Evolutionary conservation across 257 asterid species (phyloP), one percentile per base, ranked within the genome.

Genomic region (Ligustrum vulgare): DNA sequence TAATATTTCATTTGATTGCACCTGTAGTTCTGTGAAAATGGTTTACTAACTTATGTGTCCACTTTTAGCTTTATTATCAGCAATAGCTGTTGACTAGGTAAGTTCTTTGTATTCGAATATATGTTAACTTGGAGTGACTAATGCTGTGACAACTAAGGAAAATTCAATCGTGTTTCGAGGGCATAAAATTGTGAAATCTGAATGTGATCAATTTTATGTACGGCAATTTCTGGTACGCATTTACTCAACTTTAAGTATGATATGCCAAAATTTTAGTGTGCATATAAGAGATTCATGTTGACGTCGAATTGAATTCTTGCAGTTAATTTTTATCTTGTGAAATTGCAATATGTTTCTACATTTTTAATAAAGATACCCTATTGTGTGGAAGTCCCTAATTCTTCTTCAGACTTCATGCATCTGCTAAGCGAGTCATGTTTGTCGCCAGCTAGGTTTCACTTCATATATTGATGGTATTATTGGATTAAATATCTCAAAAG

Each of bases 401-500:
- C 60, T 56, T 20, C 31, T 31, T 56, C n/a, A n/a, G n/a, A n/a
- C n/a, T n/a, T n/a, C 31, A 6, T 56, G 28, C 22, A n/a, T 56
- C 5, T 41, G 49, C 16, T 56, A 2, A 22, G 33, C 1, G 34
- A 8, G 16, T 60, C 35, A 0, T 60, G 35, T 25, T 60, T 60
- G 25, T 60, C 5, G 0, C 7, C 67, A 60, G 18, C 67, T 60
- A 8, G 67, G 67, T 60, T 60, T 11, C 31, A 25, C 5, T 60
- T 16, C 18, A 60, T 11, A 60, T 25, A 69, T 47, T 72, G 41
- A 71, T 82, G 71, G 12, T 41, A 41, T 41, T 11, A 41, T 41
- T 1, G 5, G 49, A 41, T 41, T 64, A 56, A 74, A 69, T 39
- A 72, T 75, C 73, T 78, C 31, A 23, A 7, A 43, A 80, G 33